Base-by-base conservation (phyloP, 371 early-diverging fungal genomes). In the Mucor lusitanicus region DNA sequence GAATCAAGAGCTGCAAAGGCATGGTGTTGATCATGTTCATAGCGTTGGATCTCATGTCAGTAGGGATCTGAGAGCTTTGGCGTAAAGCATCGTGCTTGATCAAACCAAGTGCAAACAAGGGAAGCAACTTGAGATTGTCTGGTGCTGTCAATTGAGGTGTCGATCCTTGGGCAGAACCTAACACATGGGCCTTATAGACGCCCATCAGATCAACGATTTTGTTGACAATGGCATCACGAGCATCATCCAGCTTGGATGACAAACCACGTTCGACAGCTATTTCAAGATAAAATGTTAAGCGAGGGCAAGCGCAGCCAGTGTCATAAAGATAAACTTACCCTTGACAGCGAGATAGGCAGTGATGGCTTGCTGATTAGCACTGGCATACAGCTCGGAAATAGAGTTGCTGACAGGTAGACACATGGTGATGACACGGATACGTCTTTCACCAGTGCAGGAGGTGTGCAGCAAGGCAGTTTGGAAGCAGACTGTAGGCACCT, bases 401-500 rank as follows among this genome's bases (percentile, higher is more conserved):
- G 81, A 86, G 59, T 79, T 85, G 13, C 91, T 89, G 0, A 91
- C 88, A 4, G 95, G 95, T 27, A 95, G 72, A n/a, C 89, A 85
- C 60, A 92, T 72, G 23, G 94, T 97, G 53, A 93, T 71, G 7
- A 97, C 92, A 21, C 97, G 84, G 61, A 97, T 94, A 59, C 94
- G 88, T 19, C 95, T 85, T 71, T 94, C 93, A 12, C 96, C 92
- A 28, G 66, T 70, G 23, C 78, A 68, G 0, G 84, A 90, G 3
- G 94, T 95, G 67, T 93, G 89, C 55, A 97, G 76, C 48, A 96
- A 69, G 0, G 97, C 96, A 3, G 94, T 89, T 74, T 97, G 97
- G 83, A 97, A 88, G 74, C 88, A 95, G 25, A 90, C 87, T 9
- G 87, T 81, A 0, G 85, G 74, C 9, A 82, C 68, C 25, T 84